Percentiles rank a stretch among this genome's conserved stretches.
These are phyloP conservation scores for Chytridium lagenaria DNA, from an alignment of 371 early-diverging fungal genomes.

Conservation along the genomic window DNA sequence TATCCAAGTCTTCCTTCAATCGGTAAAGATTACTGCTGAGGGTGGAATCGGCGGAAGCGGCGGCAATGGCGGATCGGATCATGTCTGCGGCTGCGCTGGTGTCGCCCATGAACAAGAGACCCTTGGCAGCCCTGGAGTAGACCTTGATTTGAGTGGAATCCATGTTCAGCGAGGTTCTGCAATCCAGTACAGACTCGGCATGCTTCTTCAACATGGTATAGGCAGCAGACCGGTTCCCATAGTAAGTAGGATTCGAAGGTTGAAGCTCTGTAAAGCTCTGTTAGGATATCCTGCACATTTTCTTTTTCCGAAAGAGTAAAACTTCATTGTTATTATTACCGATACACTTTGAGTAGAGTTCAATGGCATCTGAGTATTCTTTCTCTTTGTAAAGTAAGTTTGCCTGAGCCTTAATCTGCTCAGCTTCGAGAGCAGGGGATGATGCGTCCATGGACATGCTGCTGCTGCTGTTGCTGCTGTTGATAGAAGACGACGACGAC, in stretches of 20 bases:
- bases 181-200: conserved; percentile 72
- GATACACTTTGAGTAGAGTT: conserved; percentile 51
- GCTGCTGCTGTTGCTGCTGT: background rate
- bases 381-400: conserved; percentile 49
- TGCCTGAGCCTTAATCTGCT: conserved; percentile 46
- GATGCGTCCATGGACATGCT: background rate
- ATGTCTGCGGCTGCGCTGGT: conserved; percentile 20
- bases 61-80: conserved; percentile 19
- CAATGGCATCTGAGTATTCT: conserved; percentile 42
- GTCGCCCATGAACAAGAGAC: conserved; percentile 69
- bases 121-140: conserved; percentile 74
- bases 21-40: conserved; percentile 49
- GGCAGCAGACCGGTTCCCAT: conserved; percentile 84
- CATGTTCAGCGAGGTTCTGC: conserved; percentile 65
- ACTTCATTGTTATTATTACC: no score
- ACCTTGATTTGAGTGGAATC: conserved; percentile 74
- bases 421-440: conserved; percentile 28
- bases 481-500: no score
- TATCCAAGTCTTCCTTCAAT: conserved; percentile 56
- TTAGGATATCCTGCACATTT: no score
- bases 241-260: conserved; percentile 70
- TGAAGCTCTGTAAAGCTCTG: conserved; percentile 56
- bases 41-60: conserved; percentile 2
- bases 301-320: no score
- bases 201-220: conserved; percentile 73